Evolutionary conservation across 2,329 filamentous ascomycete species (phyloP).

Genomic region (Cadophora gregata): DNA sequence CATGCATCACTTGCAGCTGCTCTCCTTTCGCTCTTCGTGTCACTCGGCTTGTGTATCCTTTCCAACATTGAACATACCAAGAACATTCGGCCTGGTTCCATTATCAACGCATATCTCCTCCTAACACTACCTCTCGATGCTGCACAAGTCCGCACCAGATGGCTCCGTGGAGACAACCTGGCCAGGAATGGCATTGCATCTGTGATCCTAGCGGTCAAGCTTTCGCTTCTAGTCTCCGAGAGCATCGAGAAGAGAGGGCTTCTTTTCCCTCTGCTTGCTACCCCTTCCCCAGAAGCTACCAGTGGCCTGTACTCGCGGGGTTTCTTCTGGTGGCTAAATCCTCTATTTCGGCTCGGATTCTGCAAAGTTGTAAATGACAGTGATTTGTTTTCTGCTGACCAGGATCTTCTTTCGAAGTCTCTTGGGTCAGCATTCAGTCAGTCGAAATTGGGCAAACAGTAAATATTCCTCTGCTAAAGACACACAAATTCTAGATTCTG

Average conservation of each 20-base stretch:
- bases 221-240: slow-evolving; percentile 33
- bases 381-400: slow-evolving; percentile 37
- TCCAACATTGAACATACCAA: slow-evolving; percentile 36
- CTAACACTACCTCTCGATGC: slow-evolving; percentile 37
- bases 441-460: slow-evolving; percentile 31
- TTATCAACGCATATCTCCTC: slow-evolving; percentile 38
- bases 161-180: slow-evolving; percentile 24
- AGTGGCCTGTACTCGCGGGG: slow-evolving; percentile 45
- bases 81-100: slow-evolving; percentile 34
- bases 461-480: neutral
- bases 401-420: slow-evolving; percentile 28
- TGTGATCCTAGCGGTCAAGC: slow-evolving; percentile 30
- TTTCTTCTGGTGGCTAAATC: slow-evolving; percentile 47
- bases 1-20: slow-evolving; percentile 36
- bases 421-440: slow-evolving; percentile 25
- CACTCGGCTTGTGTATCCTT: slow-evolving; percentile 30
- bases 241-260: slow-evolving; percentile 31
- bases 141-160: slow-evolving; percentile 33
- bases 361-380: slow-evolving; percentile 40
- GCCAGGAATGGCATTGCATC: slow-evolving; percentile 23
- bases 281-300: slow-evolving; percentile 41
- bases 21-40: slow-evolving; percentile 29
- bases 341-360: slow-evolving; percentile 43
- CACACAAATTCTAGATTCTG: slow-evolving; percentile 13
- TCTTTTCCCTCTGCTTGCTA: slow-evolving; percentile 23